Evolutionary conservation across 2,329 filamentous ascomycete species (phyloP).

Genomic region (Lasiodiplodia sp.): DNA sequence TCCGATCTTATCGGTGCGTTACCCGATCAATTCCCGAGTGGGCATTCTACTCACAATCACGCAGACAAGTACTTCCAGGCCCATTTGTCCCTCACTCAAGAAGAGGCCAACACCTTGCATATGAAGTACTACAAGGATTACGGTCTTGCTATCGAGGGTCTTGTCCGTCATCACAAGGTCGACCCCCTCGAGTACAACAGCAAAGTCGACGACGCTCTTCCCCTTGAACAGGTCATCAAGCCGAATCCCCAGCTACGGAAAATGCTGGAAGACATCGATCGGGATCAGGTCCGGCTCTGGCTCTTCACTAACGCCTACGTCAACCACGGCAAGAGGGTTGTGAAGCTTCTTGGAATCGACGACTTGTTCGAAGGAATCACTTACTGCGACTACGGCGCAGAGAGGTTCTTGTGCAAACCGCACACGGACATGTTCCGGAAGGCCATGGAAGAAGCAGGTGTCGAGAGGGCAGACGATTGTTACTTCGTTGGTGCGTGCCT

Average conservation of each 20-base stretch:
- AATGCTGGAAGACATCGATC: constrained; percentile 84
- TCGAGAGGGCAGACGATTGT: constrained; percentile 72
- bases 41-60: constrained; percentile 64
- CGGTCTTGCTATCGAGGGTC: constrained; percentile 93
- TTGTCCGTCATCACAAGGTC: constrained; percentile 93
- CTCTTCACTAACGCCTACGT: constrained; percentile 96
- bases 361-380: constrained; percentile 95
- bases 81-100: constrained; percentile 75
- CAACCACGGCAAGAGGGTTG: constrained; percentile 83
- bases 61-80: constrained; percentile 66
- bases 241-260: constrained; percentile 77
- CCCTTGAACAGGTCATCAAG: constrained; percentile 83
- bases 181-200: constrained; percentile 93
- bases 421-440: constrained; percentile 82
- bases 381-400: constrained; percentile 83
- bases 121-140: constrained; percentile 94
- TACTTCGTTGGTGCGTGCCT: constrained; percentile 84
- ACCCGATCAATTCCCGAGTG: neutral
- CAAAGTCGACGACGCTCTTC: constrained; percentile 93
- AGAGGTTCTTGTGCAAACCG: constrained; percentile 86
- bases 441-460: constrained; percentile 84
- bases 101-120: constrained; percentile 87
- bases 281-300: constrained; percentile 84
- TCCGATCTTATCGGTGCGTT: constrained; percentile 71
- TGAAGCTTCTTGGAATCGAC: constrained; percentile 80